Base-by-base conservation (phyloP, 2,329 filamentous ascomycete species). In the Arthrobotrys megalospora region DNA sequence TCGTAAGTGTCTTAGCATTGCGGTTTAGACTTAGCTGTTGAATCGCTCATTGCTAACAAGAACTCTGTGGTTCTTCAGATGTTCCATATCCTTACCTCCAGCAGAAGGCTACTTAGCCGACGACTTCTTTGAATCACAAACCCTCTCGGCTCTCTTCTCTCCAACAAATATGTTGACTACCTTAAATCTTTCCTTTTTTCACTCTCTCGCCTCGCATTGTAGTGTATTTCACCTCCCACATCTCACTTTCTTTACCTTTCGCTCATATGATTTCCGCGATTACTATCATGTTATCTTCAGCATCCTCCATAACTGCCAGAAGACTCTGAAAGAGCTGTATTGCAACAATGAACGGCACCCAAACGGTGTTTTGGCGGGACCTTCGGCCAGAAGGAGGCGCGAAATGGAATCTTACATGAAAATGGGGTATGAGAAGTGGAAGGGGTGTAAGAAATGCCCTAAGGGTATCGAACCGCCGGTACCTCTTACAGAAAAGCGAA, bases 221-320 rank as follows among this genome's bases (percentile, higher is more conserved):
- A 21, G 10, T 1, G 6, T 38, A 1, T 34, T 65, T 32, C 12
- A 48, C n/a, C 5, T 58, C 0, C 58, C 58, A 10, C 68, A 72
- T n/a, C 47, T 72, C 3, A 65, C 24, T 14, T n/a, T 24, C 14
- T 52, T 72, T 5, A 58, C 60, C 1, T 65, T 36, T 11, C 36
- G 16, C 45, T 19, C 21, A 12, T 3, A 48, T 2, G 58, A 55
- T 4, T n/a, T 11, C 10, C 11, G 34, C 2, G 2, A 2, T 0
- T 5, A 45, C 2, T 72, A 65, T 14, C 68, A 72, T 36, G n/a
- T 6, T 4, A 32, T 72, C 14, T 72, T 72, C 36, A 48, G 14
- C n/a, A 36, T 72, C n/a, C 68, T 72, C 36, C 38, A 47, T 10
- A 65, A 38, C n/a, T 55, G 48, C 16, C 68, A 72, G 24, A 48